These are phyloP conservation scores for Naumovozyma dairenensis DNA, from an alignment of 805 yeast genomes.

Conservation along the genomic window DNA sequence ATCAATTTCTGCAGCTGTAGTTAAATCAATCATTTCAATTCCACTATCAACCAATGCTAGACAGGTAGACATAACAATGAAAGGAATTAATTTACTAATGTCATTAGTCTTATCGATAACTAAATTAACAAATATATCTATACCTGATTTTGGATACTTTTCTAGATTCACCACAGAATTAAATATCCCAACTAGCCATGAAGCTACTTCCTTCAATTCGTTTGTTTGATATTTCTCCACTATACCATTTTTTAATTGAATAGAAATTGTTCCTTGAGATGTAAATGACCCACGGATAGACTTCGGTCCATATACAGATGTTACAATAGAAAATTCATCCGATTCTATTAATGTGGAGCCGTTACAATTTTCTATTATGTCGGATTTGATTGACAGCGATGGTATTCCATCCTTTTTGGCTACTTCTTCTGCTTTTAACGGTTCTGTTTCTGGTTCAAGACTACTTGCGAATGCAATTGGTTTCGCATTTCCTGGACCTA, in stretches of 20 bases:
- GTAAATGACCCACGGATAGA: constrained; percentile 70
- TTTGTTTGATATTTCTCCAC: constrained; percentile 17
- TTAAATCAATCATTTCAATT: constrained; percentile 68
- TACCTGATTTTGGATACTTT: constrained; percentile 83
- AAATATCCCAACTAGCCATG: constrained; percentile 31
- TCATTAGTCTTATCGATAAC: constrained; percentile 28
- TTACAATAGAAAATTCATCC: constrained; percentile 40
- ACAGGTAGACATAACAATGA: constrained; percentile 35
- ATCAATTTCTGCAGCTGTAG: constrained; percentile 50
- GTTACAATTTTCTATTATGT: constrained; percentile 57
- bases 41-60: constrained; percentile 80
- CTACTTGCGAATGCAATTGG: constrained; percentile 33
- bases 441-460: neutral
- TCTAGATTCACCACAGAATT: constrained; percentile 37
- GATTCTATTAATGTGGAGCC: constrained; percentile 80
- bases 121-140: constrained; percentile 65
- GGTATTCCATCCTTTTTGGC: constrained; percentile 1
- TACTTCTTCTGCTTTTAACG: constrained; percentile 7
- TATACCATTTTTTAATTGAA: constrained; percentile 33
- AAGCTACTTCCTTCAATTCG: constrained; percentile 34
- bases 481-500: constrained; percentile 67
- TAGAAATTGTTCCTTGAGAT: constrained; percentile 55
- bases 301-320: constrained; percentile 79
- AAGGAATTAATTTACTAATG: constrained; percentile 27
- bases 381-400: constrained; percentile 35